These are phyloP conservation scores for Nicotiana knightiana DNA, from an alignment of 257 asterid species.

Conservation along the genomic window DNA sequence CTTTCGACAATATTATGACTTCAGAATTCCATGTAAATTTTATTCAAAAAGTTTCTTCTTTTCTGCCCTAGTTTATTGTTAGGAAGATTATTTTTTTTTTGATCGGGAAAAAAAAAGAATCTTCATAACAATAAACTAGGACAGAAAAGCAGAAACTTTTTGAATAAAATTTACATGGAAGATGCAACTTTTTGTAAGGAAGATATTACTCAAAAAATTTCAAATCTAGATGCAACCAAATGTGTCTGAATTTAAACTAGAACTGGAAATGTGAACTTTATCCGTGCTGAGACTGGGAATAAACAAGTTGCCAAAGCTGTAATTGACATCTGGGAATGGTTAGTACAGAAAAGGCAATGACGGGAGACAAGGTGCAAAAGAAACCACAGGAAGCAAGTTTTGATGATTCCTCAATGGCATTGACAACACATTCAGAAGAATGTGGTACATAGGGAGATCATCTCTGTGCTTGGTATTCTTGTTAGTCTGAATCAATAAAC, in stretches of 20 bases:
- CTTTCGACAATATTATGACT: not conserved
- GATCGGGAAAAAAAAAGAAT: too few species aligned
- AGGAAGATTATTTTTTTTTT: not conserved
- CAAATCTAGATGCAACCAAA: not conserved
- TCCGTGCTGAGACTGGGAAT: not conserved
- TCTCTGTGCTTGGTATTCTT: not conserved
- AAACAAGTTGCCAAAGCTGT: not conserved
- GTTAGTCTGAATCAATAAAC: not conserved
- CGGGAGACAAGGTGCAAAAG: not conserved
- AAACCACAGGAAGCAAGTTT: not conserved
- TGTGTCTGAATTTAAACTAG: not conserved
- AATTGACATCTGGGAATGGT: not conserved
- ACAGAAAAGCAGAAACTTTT: too few species aligned
- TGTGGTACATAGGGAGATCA: not conserved
- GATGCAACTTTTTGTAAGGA: not conserved
- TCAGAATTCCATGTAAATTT: not conserved
- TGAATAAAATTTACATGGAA: too few species aligned
- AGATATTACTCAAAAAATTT: not conserved
- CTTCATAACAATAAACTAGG: too few species aligned
- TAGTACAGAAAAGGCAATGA: not conserved
- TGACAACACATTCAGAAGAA: not conserved
- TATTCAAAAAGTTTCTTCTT: not conserved
- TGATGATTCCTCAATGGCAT: not conserved
- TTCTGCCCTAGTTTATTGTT: not conserved
- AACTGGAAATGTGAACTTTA: not conserved